Evolutionary conservation across 2,329 filamentous ascomycete species (phyloP).

Genomic region (Microsporum ferrugineum): DNA sequence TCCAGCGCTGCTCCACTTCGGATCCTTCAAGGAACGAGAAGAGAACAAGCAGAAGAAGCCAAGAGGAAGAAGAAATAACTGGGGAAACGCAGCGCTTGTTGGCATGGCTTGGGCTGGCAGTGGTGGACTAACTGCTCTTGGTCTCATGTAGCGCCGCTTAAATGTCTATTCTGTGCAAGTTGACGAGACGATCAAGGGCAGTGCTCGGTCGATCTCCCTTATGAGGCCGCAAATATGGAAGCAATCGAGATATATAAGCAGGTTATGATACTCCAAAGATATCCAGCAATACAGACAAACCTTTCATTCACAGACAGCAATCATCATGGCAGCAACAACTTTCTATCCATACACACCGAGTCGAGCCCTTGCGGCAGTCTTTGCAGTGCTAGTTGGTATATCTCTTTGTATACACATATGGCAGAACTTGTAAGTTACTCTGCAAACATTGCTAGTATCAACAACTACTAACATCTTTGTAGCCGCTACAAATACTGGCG

Average conservation of each 20-base stretch:
- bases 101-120: background rate
- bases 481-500: conserved; percentile 25
- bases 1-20: conserved; percentile 1
- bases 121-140: background rate
- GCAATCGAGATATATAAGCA: background rate
- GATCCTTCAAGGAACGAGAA: background rate
- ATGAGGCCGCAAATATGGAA: background rate
- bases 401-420: conserved; percentile 23
- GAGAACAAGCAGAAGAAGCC: background rate
- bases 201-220: background rate
- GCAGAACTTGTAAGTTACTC: conserved; percentile 24
- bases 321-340: background rate
- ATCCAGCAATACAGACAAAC: background rate
- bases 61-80: background rate
- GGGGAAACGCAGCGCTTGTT: background rate
- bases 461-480: background rate
- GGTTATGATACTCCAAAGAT: background rate
- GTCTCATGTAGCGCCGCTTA: background rate
- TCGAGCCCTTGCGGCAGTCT: conserved; percentile 25
- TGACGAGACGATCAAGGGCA: background rate
- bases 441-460: too few species aligned
- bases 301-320: background rate
- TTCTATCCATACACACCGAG: conserved; percentile 21
- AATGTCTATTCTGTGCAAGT: too few species aligned
- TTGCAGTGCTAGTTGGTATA: conserved; percentile 23